Conservation (phyloP, 1,284 basidiomycete species). For the Sphagnurus paluster region DNA sequence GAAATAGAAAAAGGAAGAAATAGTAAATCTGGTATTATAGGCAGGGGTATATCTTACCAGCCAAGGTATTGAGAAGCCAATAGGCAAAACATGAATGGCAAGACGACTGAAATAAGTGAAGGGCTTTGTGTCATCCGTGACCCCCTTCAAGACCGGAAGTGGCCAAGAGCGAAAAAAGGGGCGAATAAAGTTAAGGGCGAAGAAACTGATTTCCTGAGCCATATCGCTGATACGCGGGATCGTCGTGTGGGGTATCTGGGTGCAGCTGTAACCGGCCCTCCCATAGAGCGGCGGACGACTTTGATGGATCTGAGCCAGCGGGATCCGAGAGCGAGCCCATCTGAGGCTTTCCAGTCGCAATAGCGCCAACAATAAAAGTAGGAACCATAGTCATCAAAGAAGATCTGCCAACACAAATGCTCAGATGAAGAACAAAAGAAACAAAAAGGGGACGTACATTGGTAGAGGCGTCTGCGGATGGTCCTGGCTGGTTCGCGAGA, state of each 20-base stretch:
- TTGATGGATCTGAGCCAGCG: constrained; percentile 73
- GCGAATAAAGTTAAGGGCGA: too few species aligned
- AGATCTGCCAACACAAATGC: constrained; percentile 21
- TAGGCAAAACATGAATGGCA: too few species aligned
- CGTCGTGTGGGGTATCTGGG: constrained; percentile 66
- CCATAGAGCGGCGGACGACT: constrained; percentile 77
- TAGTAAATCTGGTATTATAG: too few species aligned
- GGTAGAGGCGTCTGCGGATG: constrained; percentile 37
- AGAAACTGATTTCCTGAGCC: constrained; percentile 21
- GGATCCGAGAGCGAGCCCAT: constrained; percentile 71
- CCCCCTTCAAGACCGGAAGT: neutral
- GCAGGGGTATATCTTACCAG: too few species aligned
- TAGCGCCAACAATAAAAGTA: constrained; percentile 79
- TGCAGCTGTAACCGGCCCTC: constrained; percentile 85
- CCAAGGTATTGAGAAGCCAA: too few species aligned
- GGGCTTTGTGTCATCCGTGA: neutral
- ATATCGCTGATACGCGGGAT: constrained; percentile 42
- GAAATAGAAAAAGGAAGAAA: too few species aligned
- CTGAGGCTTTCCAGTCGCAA: constrained; percentile 77
- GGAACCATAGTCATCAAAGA: constrained; percentile 89
- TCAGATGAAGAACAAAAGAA: constrained; percentile 5
- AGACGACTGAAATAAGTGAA: too few species aligned
- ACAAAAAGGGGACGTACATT: constrained; percentile 28
- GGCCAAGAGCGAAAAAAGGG: constrained; percentile 2
- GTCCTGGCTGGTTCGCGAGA: constrained; percentile 52